phyloP scores from a whole-genome alignment of 1,284 basidiomycete species.

The Spongiforma sp. region DNA sequence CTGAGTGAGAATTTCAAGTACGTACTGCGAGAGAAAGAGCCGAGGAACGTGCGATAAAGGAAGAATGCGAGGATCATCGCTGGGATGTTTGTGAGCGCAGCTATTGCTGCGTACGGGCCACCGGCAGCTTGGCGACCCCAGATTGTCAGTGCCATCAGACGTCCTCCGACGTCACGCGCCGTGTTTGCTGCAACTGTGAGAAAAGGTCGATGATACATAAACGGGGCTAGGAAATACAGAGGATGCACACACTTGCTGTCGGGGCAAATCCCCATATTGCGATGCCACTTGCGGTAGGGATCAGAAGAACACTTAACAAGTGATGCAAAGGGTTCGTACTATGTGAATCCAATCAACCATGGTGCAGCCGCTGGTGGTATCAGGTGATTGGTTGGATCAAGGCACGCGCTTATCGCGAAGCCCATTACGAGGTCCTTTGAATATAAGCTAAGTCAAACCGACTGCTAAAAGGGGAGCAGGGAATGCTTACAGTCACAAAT shows the following conservation, averaged over 20 bases:
- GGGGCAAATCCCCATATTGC: constrained; percentile 66
- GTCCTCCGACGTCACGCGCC: constrained; percentile 70
- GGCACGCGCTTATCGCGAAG: constrained; percentile 57
- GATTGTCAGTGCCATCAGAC: constrained; percentile 59
- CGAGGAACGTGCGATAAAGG: constrained; percentile 59
- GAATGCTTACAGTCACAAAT: constrained; percentile 58
- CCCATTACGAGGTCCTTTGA: constrained; percentile 70
- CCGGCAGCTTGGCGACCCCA: constrained; percentile 61
- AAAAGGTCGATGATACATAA: background rate
- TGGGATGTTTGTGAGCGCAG: constrained; percentile 69
- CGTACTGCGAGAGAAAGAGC: constrained; percentile 35
- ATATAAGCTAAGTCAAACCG: background rate
- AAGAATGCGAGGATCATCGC: constrained; percentile 56
- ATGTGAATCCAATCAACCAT: constrained; percentile 58
- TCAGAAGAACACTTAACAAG: constrained; percentile 12
- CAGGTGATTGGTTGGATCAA: constrained; percentile 68
- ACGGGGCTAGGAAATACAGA: background rate
- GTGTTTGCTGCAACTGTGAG: constrained; percentile 62
- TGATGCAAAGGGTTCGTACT: constrained; percentile 37
- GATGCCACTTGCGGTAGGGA: constrained; percentile 43
- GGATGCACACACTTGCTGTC: constrained; percentile 45
- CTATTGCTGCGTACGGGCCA: constrained; percentile 64
- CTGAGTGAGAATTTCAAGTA: constrained; percentile 11
- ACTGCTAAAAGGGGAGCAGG: background rate
- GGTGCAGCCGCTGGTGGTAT: constrained; percentile 59